Evolutionary conservation across 805 yeast species (phyloP), one percentile per base, ranked within the genome.

Genomic region (Soucietia sequanensis): DNA sequence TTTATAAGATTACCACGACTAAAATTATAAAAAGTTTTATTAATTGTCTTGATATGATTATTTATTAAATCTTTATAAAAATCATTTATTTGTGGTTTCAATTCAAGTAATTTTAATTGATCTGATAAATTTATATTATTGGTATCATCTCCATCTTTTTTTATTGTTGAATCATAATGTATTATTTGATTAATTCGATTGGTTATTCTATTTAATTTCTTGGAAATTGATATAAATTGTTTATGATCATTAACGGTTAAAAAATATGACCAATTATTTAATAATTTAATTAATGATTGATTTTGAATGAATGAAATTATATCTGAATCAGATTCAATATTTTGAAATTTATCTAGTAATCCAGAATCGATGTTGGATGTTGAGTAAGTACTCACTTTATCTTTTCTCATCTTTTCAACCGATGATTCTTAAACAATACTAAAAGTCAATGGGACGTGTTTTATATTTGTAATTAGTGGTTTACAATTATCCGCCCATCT

Each of bases 11-110:
- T 8, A 1, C 76, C 65, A 0, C 84, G 77, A 42, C 80, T 75
- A 41, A 70, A 58, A 35, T 76, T 72, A 40, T 72, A 75, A 25
- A 89, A 62, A 12, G 84, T 80, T 46, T 95, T 68, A 57, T 84
- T 85, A 3, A 89, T 62, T 6, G 79, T 72, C 46, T 81, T 84
- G 27, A 73, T 54, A 51, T 84, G 77, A 30, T 69, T 71, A 1
- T 69, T 61, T 7, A 88, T 54, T 3, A 89, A 60, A 10, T 72
- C 72, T 33, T 69, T 70, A 37, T 81, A 70, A 16, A 81, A 6
- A n/a, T 60, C 60, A 3, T 44, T 34, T 22, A 62, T 37, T n/a
- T 30, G 29, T 5, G 33, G 56, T 48, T 42, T 38, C 30, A 52
- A 42, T 21, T 50, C 51, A 8, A 44, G 35, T n/a, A 50, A 34